Conservation (phyloP, 306 rosid species). For the Begonia peltatifolia region DNA sequence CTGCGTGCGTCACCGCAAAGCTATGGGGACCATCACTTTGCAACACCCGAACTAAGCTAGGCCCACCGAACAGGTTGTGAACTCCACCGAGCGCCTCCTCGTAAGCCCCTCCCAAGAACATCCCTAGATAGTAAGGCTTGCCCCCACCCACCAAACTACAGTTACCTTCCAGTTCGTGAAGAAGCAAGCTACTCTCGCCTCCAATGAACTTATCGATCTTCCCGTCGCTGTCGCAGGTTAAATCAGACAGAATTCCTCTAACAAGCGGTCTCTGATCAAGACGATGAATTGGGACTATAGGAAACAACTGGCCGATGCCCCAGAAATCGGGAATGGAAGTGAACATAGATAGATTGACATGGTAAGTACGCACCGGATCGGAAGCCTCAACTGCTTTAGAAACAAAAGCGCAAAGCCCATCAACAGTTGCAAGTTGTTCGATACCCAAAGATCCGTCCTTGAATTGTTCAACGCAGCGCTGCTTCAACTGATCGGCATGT, state of each 20-base stretch:
- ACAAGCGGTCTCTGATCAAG: conserved; percentile 52
- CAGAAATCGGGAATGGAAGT: conserved; percentile 83
- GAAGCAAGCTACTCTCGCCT: conserved; percentile 63
- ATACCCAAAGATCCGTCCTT: conserved; percentile 60
- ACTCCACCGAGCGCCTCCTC: conserved; percentile 98
- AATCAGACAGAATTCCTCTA: conserved; percentile 60
- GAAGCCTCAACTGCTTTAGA: conserved; percentile 44
- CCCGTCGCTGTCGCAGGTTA: conserved; percentile 96
- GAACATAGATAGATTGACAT: conserved; percentile 72
- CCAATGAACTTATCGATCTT: conserved; percentile 78
- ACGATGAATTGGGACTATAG: conserved; percentile 81
- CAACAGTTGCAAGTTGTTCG: conserved; percentile 78
- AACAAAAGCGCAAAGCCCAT: conserved; percentile 58
- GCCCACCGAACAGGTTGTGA: conserved; percentile 90
- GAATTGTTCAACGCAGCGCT: conserved; percentile 62
- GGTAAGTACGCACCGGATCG: conserved; percentile 46
- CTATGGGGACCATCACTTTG: conserved; percentile 92
- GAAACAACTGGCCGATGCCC: conserved; percentile 70
- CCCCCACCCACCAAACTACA: conserved; percentile 10
- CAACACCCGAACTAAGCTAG: conserved; percentile 72
- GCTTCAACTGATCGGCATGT: conserved; percentile 56
- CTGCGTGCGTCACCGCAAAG: conserved; percentile 75
- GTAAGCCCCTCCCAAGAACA: conserved; percentile 99
- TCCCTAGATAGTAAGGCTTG: conserved; percentile 49
- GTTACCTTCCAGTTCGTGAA: conserved; percentile 59